These are phyloP conservation scores for Hyaloperonospora arabidopsidis DNA, from an alignment of 352 stramenopile genomes.

Conservation along the genomic window DNA sequence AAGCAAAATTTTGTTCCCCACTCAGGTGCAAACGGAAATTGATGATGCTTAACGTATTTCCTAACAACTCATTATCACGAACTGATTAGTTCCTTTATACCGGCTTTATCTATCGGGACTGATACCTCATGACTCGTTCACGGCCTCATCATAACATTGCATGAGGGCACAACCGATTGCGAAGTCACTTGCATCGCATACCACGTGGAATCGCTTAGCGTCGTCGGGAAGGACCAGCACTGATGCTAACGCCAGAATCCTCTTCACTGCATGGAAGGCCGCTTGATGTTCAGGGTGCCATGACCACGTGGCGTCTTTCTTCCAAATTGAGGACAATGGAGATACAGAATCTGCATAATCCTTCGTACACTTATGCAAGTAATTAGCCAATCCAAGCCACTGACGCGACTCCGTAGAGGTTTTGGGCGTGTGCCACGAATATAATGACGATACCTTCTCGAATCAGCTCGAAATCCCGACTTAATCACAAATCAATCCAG, in stretches of 20 bases:
- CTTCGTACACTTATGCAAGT: conserved; percentile 20
- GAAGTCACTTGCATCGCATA: no score
- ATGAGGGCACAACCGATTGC: background rate
- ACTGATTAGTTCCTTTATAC: background rate
- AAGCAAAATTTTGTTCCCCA: background rate
- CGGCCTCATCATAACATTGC: background rate
- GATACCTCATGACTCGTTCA: background rate
- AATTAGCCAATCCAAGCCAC: conserved; percentile 21
- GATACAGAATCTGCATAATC: conserved; percentile 2
- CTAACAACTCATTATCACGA: background rate
- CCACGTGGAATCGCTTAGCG: background rate
- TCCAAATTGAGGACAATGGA: background rate
- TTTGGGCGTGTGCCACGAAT: background rate
- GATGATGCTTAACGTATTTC: background rate
- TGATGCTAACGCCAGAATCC: background rate
- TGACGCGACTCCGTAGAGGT: conserved; percentile 4
- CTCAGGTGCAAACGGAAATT: background rate
- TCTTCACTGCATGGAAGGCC: background rate
- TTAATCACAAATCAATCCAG: conserved; percentile 15
- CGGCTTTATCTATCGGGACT: background rate
- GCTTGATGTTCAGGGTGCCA: background rate
- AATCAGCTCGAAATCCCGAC: conserved; percentile 10
- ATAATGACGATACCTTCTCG: conserved; percentile 15
- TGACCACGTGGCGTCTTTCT: background rate
- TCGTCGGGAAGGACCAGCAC: background rate